Percentiles rank a stretch among this genome's conserved stretches.
Conservation (phyloP, 2,329 filamentous ascomycete genomes). For the Emmonsia crescens region DNA sequence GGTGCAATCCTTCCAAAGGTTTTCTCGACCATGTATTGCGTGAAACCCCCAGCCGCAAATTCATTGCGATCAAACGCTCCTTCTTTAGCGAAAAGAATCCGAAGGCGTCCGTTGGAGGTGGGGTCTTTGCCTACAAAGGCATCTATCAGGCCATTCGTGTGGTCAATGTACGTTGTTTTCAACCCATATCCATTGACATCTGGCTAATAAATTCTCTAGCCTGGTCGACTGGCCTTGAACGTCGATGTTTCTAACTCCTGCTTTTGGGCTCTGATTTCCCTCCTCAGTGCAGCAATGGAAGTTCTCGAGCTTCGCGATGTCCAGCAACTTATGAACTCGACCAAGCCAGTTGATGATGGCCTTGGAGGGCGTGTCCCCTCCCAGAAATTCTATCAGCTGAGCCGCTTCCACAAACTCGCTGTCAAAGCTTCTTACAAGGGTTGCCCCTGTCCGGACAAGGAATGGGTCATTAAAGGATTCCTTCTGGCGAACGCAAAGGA, state of each 20-base stretch:
- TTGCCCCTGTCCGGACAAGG: constrained; percentile 24
- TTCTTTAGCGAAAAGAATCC: constrained; percentile 57
- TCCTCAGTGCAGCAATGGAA: constrained; percentile 27
- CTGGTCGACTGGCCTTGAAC: constrained; percentile 64
- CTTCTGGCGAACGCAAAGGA: constrained; percentile 32
- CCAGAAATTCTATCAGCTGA: constrained; percentile 18
- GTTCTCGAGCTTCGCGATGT: constrained; percentile 23
- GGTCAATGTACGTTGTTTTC: constrained; percentile 43
- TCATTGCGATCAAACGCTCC: constrained; percentile 65
- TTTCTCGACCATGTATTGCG: constrained; percentile 87
- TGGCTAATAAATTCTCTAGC: constrained; percentile 28
- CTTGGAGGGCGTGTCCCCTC: constrained; percentile 13
- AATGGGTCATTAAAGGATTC: constrained; percentile 44
- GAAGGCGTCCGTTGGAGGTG: constrained; percentile 47
- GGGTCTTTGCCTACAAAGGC: constrained; percentile 73
- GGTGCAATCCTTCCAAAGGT: constrained; percentile 32
- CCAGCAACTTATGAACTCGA: constrained; percentile 19
- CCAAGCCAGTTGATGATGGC: constrained; percentile 17
- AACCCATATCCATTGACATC: constrained; percentile 3
- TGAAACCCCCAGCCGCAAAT: constrained; percentile 58
- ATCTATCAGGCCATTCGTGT: constrained; percentile 78
- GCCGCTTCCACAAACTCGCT: constrained; percentile 26
- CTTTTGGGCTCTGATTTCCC: constrained; percentile 56
- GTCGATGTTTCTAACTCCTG: constrained; percentile 85
- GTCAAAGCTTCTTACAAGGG: constrained; percentile 29